Conservation (phyloP, 345 rosid species). For the Sapria himalayana region DNA sequence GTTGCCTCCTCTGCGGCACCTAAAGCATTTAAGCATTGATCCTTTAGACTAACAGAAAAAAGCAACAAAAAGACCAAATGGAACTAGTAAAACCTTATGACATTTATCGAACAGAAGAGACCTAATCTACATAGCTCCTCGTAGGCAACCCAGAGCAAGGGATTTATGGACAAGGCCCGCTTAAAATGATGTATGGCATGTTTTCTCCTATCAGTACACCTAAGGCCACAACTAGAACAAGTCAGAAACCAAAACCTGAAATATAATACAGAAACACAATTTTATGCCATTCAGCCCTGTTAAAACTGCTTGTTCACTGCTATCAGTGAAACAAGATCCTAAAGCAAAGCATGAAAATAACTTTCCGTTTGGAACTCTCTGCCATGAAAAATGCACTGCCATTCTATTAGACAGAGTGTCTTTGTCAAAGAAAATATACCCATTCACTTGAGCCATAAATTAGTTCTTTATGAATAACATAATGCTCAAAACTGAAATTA, state of each 20-base stretch:
- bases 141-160: constrained; percentile 84
- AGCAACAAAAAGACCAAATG: constrained; percentile 2
- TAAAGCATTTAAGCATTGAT: constrained; percentile 9
- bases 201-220: constrained; percentile 87
- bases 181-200: constrained; percentile 62
- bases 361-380: no score
- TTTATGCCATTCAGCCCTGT: no score
- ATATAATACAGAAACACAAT: neutral
- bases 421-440: no score
- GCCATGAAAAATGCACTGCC: no score
- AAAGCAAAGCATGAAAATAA: no score
- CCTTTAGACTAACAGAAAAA: neutral
- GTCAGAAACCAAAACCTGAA: constrained; percentile 7
- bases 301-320: no score
- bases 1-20: constrained; percentile 90
- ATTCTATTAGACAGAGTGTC: no score
- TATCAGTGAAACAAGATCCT: no score
- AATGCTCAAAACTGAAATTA: no score
- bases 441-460: no score
- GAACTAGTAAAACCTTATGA: neutral
- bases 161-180: constrained; percentile 72
- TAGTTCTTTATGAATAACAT: no score
- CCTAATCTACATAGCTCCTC: constrained; percentile 89
- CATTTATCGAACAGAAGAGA: constrained; percentile 6
- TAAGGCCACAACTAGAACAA: constrained; percentile 12